Base-by-base conservation (phyloP, 2,329 filamentous ascomycete genomes). In the Fragosphaeria purpurea region DNA sequence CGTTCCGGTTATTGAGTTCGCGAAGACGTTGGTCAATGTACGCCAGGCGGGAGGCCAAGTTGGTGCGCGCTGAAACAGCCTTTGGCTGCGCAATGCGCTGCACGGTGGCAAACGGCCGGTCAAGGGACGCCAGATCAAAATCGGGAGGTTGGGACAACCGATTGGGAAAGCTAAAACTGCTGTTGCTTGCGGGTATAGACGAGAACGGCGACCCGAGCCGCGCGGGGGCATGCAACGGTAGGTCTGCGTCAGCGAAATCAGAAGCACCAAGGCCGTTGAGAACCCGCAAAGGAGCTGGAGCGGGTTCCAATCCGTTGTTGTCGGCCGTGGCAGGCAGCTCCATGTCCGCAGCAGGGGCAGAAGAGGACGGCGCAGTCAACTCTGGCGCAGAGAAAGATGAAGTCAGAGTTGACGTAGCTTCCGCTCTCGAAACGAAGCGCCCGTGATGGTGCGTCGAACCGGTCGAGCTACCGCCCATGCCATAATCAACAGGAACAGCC, bases 161-260 rank as follows among this genome's bases (percentile, higher is more conserved):
- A 52, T 76, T 77, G n/a, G 80, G 80, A 55, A 82, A 80, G 44
- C 79, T 82, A 58, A 79, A 72, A 62, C 75, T 80, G 10, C 73
- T 69, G 50, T 31, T 44, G 35, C 34, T 46, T 7, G 40, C 42
- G 30, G 40, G 39, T 12, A 41, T 42, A 13, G 40, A 10, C 69
- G 7, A 66, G 55, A 83, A 83, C 0, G 80, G 80, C 5, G 80
- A 83, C 34, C 80, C 77, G 4, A 83, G 69, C 6, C 78, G 72
- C 11, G 51, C 52, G 1, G 50, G 49, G 4, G 50, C 44, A n/a
- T 53, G 48, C 38, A 42, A 30, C 8, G 71, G 73, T 1, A 65
- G 66, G 3, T 62, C 62, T 1, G 62, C 60, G 6, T 44, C 44
- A 2, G 37, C 7, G 13, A 53, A 47, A n/a, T 41, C 35, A 30